A percentile compares a stretch with the other conserved stretches of the same genome.
These are phyloP conservation scores for Aspergillus sp. DNA, from an alignment of 2,329 filamentous ascomycete species.

Conservation along the genomic window DNA sequence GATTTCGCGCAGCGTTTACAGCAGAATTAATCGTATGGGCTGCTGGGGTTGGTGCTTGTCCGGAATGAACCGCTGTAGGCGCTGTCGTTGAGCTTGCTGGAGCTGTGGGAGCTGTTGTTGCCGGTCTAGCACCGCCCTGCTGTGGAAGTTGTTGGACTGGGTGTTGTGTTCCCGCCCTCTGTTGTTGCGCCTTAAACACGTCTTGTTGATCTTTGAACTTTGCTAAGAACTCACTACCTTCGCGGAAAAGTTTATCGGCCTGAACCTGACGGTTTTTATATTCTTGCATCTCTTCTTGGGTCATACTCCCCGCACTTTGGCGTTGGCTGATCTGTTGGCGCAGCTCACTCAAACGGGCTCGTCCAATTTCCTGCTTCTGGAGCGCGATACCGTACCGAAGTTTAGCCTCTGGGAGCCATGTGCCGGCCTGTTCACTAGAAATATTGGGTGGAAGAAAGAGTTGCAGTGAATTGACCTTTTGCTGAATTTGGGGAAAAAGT, in stretches of 20 bases:
- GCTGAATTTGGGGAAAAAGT: constrained; percentile 47
- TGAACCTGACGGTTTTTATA: constrained; percentile 43
- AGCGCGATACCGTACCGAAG: constrained; percentile 49
- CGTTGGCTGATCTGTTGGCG: constrained; percentile 40
- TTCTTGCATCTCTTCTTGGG: constrained; percentile 43
- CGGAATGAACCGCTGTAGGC: constrained; percentile 31
- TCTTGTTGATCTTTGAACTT: constrained; percentile 52
- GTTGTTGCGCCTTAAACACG: constrained; percentile 41
- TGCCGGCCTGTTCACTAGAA: constrained; percentile 42
- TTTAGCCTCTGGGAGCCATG: constrained; percentile 49
- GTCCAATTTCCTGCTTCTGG: constrained; percentile 50
- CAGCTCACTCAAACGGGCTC: constrained; percentile 43
- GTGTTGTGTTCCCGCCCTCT: constrained; percentile 23
- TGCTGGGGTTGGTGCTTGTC: constrained; percentile 37
- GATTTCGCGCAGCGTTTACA: constrained; percentile 45
- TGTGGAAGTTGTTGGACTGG: constrained; percentile 19
- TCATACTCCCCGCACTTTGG: constrained; percentile 40
- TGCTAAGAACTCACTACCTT: constrained; percentile 47
- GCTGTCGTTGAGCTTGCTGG: constrained; percentile 25
- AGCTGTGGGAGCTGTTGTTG: constrained; percentile 20
- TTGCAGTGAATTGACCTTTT: constrained; percentile 45
- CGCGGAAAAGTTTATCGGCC: constrained; percentile 42
- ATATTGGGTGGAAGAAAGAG: constrained; percentile 49
- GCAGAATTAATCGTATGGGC: constrained; percentile 51
- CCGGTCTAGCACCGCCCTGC: constrained; percentile 17